These are phyloP conservation scores for Leccinum subspadiceum DNA, from an alignment of 1,284 basidiomycete genomes.

Conservation along the genomic window DNA sequence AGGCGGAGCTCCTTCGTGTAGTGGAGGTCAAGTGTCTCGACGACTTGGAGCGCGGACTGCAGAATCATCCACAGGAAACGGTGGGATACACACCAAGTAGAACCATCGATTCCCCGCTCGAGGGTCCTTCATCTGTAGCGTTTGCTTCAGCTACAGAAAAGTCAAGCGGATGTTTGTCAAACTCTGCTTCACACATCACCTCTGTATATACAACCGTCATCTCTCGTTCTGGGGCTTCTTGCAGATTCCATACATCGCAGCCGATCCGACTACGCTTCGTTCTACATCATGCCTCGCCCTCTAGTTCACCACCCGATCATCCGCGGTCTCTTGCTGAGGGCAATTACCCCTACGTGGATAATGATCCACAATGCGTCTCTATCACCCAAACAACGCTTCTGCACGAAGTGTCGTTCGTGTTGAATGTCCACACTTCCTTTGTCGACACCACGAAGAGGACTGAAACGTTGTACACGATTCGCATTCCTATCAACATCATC, in stretches of 20 bases:
- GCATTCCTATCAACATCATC: conserved; percentile 66
- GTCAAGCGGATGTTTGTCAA: conserved; percentile 33
- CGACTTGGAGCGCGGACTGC: conserved; percentile 33
- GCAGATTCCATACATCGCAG: conserved; percentile 70
- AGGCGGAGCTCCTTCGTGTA: conserved; percentile 66
- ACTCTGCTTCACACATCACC: conserved; percentile 38
- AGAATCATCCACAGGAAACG: conserved; percentile 23
- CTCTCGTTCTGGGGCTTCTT: conserved; percentile 74
- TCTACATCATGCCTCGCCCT: conserved; percentile 58
- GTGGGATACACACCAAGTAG: conserved; percentile 10
- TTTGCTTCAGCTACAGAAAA: conserved; percentile 29
- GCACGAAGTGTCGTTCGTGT: conserved; percentile 65
- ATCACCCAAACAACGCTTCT: conserved; percentile 75
- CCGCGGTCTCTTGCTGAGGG: conserved; percentile 39
- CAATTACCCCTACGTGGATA: conserved; percentile 47
- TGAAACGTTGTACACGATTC: conserved; percentile 58
- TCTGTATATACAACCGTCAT: conserved; percentile 48
- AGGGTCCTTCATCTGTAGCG: conserved; percentile 30
- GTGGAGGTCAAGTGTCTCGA: conserved; percentile 51
- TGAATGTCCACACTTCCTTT: conserved; percentile 68
- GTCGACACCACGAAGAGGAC: conserved; percentile 64
- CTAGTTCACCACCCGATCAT: conserved; percentile 50
- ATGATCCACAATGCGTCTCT: conserved; percentile 62
- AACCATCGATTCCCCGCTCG: conserved; percentile 13
- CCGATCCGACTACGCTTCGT: conserved; percentile 70